Percentiles rank a stretch among this genome's conserved stretches.
phyloP scores from a whole-genome alignment of 1,284 basidiomycete genomes.

The Malassezia obtusa region DNA sequence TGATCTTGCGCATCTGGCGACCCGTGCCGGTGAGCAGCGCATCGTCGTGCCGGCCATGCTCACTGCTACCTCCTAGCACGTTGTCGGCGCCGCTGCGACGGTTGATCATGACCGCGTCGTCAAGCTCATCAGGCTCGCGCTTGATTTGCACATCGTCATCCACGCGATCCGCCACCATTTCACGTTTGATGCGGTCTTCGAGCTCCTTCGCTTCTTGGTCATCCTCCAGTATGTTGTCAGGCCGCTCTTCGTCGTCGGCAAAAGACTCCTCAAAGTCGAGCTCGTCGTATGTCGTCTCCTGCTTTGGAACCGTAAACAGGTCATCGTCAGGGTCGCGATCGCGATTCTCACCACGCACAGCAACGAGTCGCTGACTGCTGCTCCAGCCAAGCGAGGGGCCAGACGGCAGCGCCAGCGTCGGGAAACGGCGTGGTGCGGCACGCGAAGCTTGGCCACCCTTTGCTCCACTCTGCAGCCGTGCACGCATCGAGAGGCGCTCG shows the following conservation, averaged over 20 bases:
- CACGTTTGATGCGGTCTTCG: conserved; percentile 43
- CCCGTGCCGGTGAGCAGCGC: conserved; percentile 40
- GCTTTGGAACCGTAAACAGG: conserved; percentile 11
- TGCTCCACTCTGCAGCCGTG: conserved; percentile 18
- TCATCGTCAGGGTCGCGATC: conserved; percentile 27
- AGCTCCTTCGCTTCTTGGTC: conserved; percentile 42
- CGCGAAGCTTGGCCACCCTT: neutral
- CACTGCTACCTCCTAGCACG: conserved; percentile 6
- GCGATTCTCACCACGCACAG: conserved; percentile 16
- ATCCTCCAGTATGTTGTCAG: conserved; percentile 27
- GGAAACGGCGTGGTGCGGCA: conserved; percentile 1
- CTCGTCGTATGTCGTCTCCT: conserved; percentile 34
- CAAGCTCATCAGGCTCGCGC: conserved; percentile 19
- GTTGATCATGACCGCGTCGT: conserved; percentile 23
- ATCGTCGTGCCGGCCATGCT: conserved; percentile 22
- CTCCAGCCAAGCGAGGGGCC: conserved; percentile 13
- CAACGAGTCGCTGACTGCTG: conserved; percentile 9
- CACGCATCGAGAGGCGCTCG: conserved; percentile 28
- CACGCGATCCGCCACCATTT: conserved; percentile 43
- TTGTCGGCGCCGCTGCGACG: conserved; percentile 24
- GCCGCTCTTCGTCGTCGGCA: conserved; percentile 43
- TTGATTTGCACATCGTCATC: conserved; percentile 19
- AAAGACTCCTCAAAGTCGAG: conserved; percentile 45
- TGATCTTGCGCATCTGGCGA: conserved; percentile 47
- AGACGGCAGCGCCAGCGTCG: conserved; percentile 8